phyloP scores from a whole-genome alignment of 139 green algal species.

The Spirogloea muscicola region DNA sequence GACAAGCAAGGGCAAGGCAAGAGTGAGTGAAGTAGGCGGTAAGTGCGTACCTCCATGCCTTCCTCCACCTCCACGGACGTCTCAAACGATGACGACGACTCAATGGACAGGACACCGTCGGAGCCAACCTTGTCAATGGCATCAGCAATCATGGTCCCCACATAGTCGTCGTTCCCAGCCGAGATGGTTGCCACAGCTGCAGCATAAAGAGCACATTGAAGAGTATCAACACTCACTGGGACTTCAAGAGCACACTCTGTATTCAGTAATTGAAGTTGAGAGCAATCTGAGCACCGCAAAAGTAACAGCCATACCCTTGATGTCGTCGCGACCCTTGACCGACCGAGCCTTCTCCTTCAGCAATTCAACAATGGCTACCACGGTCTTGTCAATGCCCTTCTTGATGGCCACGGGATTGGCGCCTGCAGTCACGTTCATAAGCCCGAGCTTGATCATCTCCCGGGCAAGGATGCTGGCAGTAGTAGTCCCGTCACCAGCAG shows the following conservation, averaged over 20 bases:
- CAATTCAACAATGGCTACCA: constrained; percentile 73
- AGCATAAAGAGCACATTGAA: no score
- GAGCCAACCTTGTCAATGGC: constrained; percentile 80
- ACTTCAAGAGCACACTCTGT: no score
- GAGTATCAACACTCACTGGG: no score
- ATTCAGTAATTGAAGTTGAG: no score
- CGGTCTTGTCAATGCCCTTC: constrained; percentile 95
- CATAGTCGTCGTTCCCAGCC: constrained; percentile 74
- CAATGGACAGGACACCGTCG: constrained; percentile 93
- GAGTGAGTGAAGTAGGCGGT: no score
- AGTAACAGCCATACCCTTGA: no score
- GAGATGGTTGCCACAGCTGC: constrained; percentile 71
- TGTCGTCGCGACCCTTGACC: constrained; percentile 84
- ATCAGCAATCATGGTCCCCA: constrained; percentile 81
- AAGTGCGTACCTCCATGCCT: constrained; percentile 60
- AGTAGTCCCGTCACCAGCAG: constrained; percentile 93
- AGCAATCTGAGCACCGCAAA: no score
- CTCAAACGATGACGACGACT: constrained; percentile 69
- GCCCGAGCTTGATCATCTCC: constrained; percentile 86
- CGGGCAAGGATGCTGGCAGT: constrained; percentile 91
- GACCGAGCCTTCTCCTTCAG: constrained; percentile 76
- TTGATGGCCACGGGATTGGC: constrained; percentile 95
- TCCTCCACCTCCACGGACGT: constrained; percentile 89
- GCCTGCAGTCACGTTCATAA: constrained; percentile 74
- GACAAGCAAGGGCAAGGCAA: no score